These are phyloP conservation scores for Lobosporangium transversale DNA, from an alignment of 192 early-diverging fungal genomes.

Conservation along the genomic window DNA sequence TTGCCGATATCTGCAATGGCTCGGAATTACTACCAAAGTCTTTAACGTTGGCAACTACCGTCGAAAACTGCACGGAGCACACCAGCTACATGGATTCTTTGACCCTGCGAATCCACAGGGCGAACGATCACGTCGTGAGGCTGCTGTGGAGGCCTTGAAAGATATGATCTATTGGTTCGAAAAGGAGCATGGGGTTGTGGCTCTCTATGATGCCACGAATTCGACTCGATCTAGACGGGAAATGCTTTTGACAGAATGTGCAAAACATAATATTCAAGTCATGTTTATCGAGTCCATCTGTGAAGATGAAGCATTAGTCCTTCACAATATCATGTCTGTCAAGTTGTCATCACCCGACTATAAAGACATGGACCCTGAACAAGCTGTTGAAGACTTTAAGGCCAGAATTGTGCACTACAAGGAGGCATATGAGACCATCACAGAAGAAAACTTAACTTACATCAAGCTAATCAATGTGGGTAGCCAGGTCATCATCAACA, in stretches of 20 bases:
- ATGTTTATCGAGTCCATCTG: conserved; percentile 98
- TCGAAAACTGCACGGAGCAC: conserved; percentile 86
- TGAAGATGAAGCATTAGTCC: conserved; percentile 86
- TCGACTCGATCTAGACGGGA: conserved; percentile 85
- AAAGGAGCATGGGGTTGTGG: conserved; percentile 83
- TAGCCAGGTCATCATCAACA: conserved; percentile 89
- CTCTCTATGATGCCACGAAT: conserved; percentile 99
- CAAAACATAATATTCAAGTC: conserved; percentile 82
- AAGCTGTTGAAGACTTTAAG: conserved; percentile 91
- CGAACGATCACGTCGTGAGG: conserved; percentile 77
- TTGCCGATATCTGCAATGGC: conserved; percentile 94
- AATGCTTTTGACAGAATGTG: conserved; percentile 77
- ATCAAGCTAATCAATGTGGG: conserved; percentile 98
- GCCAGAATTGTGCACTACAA: conserved; percentile 94
- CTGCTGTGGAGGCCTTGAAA: conserved; percentile 83
- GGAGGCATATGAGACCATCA: conserved; percentile 89
- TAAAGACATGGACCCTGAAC: conserved; percentile 83
- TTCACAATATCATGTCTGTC: conserved; percentile 94
- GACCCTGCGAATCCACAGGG: conserved; percentile 84
- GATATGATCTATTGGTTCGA: conserved; percentile 96
- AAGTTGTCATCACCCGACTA: conserved; percentile 97
- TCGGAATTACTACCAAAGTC: conserved; percentile 91
- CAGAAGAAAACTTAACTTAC: conserved; percentile 78
- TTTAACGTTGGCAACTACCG: conserved; percentile 99
- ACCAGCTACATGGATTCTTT: conserved; percentile 87